phyloP scores from a whole-genome alignment of 169 alveolate genomes.

The Plasmodium inui region DNA sequence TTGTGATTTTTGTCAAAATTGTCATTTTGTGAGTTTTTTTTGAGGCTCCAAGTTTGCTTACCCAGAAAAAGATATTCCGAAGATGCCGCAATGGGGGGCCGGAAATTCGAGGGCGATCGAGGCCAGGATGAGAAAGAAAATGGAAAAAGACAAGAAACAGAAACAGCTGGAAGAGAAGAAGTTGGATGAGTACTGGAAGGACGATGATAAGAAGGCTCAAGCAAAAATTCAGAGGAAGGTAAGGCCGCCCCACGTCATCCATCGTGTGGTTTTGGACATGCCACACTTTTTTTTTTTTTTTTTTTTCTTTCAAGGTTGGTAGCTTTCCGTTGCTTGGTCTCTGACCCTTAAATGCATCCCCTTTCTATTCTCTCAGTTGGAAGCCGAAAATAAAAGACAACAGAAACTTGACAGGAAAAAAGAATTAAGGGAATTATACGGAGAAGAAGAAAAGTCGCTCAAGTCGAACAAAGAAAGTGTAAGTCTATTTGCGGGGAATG shows the following conservation, averaged over 20 bases:
- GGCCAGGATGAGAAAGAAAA: conserved; percentile 81
- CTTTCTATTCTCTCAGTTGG: conserved; percentile 18
- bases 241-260: background rate
- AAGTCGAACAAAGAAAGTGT: conserved; percentile 68
- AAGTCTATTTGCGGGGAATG: background rate
- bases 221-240: conserved; percentile 86
- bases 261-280: background rate
- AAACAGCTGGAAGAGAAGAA: conserved; percentile 79
- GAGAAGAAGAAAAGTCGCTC: conserved; percentile 68
- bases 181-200: conserved; percentile 84
- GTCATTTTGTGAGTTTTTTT: background rate
- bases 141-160: conserved; percentile 77
- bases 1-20: background rate
- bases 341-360: background rate
- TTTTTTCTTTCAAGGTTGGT: background rate
- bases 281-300: background rate
- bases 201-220: conserved; percentile 81
- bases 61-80: background rate
- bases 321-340: background rate
- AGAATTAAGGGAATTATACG: conserved; percentile 60
- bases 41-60: background rate
- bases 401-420: conserved; percentile 63
- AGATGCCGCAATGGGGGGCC: conserved; percentile 84
- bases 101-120: conserved; percentile 86
- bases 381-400: conserved; percentile 69